Evolutionary conservation across 2,329 filamentous ascomycete species (phyloP), one percentile per base, ranked within the genome.

Genomic region (Emericellopsis cladophorae): DNA sequence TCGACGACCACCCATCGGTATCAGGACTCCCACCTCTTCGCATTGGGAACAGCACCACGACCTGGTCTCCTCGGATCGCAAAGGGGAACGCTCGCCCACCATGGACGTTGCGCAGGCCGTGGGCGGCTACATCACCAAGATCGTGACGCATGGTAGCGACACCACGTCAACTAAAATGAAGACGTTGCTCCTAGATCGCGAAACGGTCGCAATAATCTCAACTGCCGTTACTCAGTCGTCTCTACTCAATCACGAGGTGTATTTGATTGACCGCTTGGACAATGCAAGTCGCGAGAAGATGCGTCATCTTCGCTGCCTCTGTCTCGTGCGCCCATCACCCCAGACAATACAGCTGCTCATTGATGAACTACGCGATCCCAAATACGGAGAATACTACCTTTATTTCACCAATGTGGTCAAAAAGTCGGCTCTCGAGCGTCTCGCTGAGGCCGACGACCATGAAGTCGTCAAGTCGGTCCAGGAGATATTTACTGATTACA

Each of bases 331-430:
- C 33, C 92, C 92, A 7, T 95, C 90, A 0, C 75, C 90, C 11
- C 87, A 93, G 50, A 93, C 90, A 5, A 88, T 96, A 55, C 89
- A 98, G 56, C 77, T 84, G 46, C 74, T 98, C 40, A 90, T 98
- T 50, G 92, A 98, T 55, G 92, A 98, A 66, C 73, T 98, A 42
- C 77, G 92, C 45, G 90, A 96, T 39, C 93, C 92, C 5, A 95
- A 89, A 58, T 98, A 98, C 53, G 90, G 92, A 48, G 92, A 98
- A 65, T 98, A 98, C 63, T 79, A 94, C 55, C 75, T 98, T 42
- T 95, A 93, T 61, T 95, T 98, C 61, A 96, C 88, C 68, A 98
- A 98, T 59, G 84, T 98, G 44, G 81, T 92, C 55, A 94, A 93
- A 61, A 98, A 98, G 63, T 96, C 92, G 2, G 85, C 90, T 0